A percentile compares a stretch with the other conserved stretches of the same genome.
phyloP scores from a whole-genome alignment of 2,329 filamentous ascomycete species.

The Talaromyces sp. region DNA sequence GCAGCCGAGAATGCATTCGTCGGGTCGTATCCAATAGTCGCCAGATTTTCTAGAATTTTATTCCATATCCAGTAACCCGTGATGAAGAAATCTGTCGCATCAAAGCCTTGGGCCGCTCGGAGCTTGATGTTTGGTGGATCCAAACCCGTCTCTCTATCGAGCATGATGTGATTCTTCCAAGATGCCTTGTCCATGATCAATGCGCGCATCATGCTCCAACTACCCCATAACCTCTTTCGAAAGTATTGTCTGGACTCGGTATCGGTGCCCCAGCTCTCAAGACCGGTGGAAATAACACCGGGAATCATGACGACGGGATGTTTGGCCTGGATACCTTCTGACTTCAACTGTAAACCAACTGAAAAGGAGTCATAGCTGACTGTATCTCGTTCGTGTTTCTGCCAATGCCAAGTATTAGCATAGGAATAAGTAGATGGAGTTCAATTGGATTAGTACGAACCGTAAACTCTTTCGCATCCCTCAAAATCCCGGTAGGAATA shows the following conservation, averaged over 20 bases:
- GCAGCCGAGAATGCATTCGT: slow-evolving; percentile 65
- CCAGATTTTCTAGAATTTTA: slow-evolving; percentile 95
- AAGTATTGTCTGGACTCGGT: slow-evolving; percentile 86
- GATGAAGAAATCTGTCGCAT: slow-evolving; percentile 85
- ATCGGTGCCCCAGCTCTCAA: slow-evolving; percentile 94
- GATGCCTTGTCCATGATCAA: slow-evolving; percentile 86
- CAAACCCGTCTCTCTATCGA: slow-evolving; percentile 85
- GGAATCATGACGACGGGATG: slow-evolving; percentile 97
- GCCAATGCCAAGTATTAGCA: slow-evolving; percentile 13
- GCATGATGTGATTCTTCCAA: slow-evolving; percentile 97
- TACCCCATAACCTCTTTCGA: slow-evolving; percentile 90
- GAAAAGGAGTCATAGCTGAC: slow-evolving; percentile 92
- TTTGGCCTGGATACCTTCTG: slow-evolving; percentile 74
- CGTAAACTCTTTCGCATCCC: slow-evolving; percentile 80
- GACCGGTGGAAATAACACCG: slow-evolving; percentile 92
- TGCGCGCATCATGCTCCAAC: slow-evolving; percentile 98
- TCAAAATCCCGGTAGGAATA: slow-evolving; percentile 78
- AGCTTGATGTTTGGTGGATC: slow-evolving; percentile 89
- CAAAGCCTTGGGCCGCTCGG: slow-evolving; percentile 90
- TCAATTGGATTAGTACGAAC: slow-evolving; percentile 48
- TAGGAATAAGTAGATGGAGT: slow-evolving; percentile 1
- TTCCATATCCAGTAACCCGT: slow-evolving; percentile 98
- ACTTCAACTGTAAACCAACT: slow-evolving; percentile 76
- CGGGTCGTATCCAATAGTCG: slow-evolving; percentile 93
- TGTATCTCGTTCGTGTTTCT: slow-evolving; percentile 80